These are phyloP conservation scores for Orychophragmus violaceus DNA, from an alignment of 345 rosid genomes.

Conservation along the genomic window DNA sequence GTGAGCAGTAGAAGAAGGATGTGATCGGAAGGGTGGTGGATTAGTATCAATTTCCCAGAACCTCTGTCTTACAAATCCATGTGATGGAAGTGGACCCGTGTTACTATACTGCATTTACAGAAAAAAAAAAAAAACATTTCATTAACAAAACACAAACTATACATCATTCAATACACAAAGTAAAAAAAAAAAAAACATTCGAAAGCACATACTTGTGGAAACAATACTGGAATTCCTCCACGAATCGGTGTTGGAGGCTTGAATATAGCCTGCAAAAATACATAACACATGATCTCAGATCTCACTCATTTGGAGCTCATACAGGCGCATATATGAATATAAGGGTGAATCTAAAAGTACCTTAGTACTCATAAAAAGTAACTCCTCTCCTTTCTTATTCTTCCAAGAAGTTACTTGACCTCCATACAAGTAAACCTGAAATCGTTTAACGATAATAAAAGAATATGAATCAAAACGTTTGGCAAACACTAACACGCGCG, in stretches of 20 bases:
- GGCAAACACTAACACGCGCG: neutral
- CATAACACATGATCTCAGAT: slow-evolving; percentile 4
- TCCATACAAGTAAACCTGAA: no score
- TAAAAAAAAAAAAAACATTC: neutral
- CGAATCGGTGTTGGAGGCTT: slow-evolving; percentile 70
- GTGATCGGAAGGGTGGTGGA: slow-evolving; percentile 55
- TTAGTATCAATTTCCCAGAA: slow-evolving; percentile 65
- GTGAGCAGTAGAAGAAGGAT: slow-evolving; percentile 38
- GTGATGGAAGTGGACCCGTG: slow-evolving; percentile 61
- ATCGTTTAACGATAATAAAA: neutral
- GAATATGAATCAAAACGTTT: neutral
- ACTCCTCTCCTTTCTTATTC: slow-evolving; percentile 65
- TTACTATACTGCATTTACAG: slow-evolving; percentile 52
- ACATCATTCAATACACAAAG: neutral
- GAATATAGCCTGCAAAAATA: slow-evolving; percentile 52
- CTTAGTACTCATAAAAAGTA: slow-evolving; percentile 79
- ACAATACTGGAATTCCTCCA: slow-evolving; percentile 88
- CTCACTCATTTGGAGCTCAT: neutral
- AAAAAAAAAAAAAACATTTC: neutral
- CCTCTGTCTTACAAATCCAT: slow-evolving; percentile 83
- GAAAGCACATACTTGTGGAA: slow-evolving; percentile 67
- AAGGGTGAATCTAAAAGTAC: slow-evolving; percentile 29
- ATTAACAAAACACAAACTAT: slow-evolving; percentile 8
- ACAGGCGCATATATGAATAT: neutral
- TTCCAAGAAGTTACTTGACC: slow-evolving; percentile 88